These are phyloP conservation scores for Diaporthe caulivora DNA, from an alignment of 2,329 filamentous ascomycete species.

Conservation along the genomic window DNA sequence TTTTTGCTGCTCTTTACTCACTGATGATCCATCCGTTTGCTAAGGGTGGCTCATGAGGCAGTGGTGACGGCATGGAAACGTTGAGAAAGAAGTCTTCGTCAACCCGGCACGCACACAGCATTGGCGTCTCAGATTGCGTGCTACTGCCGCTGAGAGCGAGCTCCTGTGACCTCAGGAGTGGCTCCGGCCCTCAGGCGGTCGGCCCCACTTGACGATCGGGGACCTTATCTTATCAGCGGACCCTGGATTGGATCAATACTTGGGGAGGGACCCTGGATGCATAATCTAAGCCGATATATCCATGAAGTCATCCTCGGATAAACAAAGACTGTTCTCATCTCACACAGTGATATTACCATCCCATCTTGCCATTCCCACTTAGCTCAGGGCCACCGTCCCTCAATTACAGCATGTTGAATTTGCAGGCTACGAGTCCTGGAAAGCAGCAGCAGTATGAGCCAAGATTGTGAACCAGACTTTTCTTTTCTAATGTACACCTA, in stretches of 20 bases:
- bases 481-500: too few relatives aligned
- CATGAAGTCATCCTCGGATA: not conserved
- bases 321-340: not conserved
- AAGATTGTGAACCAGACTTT: not conserved
- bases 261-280: not conserved
- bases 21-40: slow-evolving; percentile 2
- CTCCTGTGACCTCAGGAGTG: not conserved
- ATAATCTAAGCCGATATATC: not conserved
- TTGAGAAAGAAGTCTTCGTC: too few relatives aligned
- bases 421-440: not conserved
- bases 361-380: not conserved
- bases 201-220: slow-evolving; percentile 12
- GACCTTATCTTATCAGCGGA: slow-evolving; percentile 20
- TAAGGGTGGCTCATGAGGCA: not conserved
- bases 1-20: slow-evolving; percentile 25
- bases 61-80: not conserved
- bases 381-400: not conserved
- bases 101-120: not conserved
- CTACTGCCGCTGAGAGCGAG: not conserved
- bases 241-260: not conserved
- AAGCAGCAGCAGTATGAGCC: not conserved
- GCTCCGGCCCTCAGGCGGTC: not conserved
- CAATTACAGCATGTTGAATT: too few relatives aligned
- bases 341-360: not conserved
- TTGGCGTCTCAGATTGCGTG: slow-evolving; percentile 24